phyloP scores from a whole-genome alignment of 495 filamentous ascomycete species.

The Margaritispora aquatica region DNA sequence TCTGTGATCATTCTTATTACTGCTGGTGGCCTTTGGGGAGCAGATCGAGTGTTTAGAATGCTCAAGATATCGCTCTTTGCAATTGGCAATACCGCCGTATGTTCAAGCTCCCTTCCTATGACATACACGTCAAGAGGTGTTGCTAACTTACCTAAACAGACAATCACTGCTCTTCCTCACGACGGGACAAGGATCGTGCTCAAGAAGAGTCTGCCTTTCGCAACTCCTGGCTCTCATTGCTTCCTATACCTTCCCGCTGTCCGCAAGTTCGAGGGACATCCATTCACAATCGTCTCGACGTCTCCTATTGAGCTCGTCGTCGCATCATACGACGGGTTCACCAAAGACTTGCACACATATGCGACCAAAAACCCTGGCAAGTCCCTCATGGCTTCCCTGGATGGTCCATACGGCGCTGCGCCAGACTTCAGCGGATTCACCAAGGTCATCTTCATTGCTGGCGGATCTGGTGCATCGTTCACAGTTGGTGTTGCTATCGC shows the following conservation, averaged over 20 bases:
- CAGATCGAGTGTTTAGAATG: constrained; percentile 45
- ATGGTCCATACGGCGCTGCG: constrained; percentile 52
- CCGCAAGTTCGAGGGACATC: constrained; percentile 51
- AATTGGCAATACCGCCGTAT: constrained; percentile 46
- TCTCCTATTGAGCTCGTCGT: constrained; percentile 46
- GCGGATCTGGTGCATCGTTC: constrained; percentile 52
- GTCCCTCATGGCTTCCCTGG: constrained; percentile 41
- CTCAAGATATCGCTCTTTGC: constrained; percentile 40
- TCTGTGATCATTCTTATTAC: constrained; percentile 38
- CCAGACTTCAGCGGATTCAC: constrained; percentile 49
- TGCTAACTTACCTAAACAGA: not conserved
- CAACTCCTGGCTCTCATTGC: constrained; percentile 50
- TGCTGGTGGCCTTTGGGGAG: constrained; percentile 40
- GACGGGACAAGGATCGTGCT: constrained; percentile 49
- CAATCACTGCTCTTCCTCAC: constrained; percentile 45
- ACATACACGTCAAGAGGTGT: not conserved
- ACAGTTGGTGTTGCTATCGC: constrained; percentile 46
- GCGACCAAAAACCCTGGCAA: constrained; percentile 40
- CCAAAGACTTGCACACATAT: constrained; percentile 41
- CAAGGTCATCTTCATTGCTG: constrained; percentile 50
- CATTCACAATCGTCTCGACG: constrained; percentile 50
- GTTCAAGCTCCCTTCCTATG: not conserved
- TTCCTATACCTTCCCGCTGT: constrained; percentile 54
- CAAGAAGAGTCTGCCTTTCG: constrained; percentile 35
- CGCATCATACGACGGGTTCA: constrained; percentile 52